Evolutionary conservation across 2,329 filamentous ascomycete species (phyloP).

Genomic region (Colletotrichum kahawae): DNA sequence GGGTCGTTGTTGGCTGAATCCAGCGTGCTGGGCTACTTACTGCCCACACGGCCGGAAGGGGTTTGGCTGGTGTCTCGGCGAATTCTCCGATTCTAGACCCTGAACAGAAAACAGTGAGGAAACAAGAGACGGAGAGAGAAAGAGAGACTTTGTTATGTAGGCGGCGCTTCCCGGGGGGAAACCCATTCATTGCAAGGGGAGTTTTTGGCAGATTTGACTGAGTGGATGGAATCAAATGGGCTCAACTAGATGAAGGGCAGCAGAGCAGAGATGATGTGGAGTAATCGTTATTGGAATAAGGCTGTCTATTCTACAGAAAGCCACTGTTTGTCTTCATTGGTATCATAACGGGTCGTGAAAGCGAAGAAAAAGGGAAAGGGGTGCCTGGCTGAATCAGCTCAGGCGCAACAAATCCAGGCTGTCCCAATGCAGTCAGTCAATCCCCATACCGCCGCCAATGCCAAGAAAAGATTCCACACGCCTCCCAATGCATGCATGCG

Average conservation of each 20-base stretch:
- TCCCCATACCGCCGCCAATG: background rate
- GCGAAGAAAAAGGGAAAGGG: background rate
- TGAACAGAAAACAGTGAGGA: background rate
- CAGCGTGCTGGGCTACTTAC: background rate
- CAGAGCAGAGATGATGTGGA: background rate
- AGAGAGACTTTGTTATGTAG: background rate
- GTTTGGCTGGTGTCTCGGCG: conserved; percentile 3
- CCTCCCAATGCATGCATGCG: background rate
- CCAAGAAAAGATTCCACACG: background rate
- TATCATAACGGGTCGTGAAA: conserved; percentile 15
- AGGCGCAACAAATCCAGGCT: background rate
- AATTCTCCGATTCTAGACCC: background rate
- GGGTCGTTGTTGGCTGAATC: background rate
- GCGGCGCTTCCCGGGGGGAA: background rate
- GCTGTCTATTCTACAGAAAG: background rate
- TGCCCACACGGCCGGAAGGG: background rate
- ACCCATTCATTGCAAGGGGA: too few species aligned
- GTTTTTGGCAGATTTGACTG: background rate
- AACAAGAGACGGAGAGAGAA: background rate
- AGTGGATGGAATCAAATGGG: background rate
- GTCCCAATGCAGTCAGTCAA: background rate
- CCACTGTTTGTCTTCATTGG: conserved; percentile 4
- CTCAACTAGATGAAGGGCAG: background rate
- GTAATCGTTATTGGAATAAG: background rate
- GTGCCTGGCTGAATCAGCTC: background rate